Conservation (phyloP, 176 grass and related monocot species). For the Echinochloa phyllopogon region DNA sequence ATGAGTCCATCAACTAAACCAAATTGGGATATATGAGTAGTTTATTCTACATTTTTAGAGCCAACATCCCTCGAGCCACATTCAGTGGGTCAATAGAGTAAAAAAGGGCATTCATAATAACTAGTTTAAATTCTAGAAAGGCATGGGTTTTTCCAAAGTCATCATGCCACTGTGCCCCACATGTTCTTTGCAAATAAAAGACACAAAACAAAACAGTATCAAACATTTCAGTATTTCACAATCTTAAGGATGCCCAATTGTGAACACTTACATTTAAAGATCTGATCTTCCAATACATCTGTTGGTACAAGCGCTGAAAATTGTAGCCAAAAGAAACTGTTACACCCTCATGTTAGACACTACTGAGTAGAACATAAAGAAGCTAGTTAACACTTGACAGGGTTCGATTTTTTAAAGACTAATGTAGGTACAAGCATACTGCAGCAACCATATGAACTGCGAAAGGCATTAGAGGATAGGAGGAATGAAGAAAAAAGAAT, state of each 20-base stretch:
- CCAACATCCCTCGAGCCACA: background rate
- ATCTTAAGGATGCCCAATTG: slow-evolving; percentile 35
- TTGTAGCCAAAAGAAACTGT: slow-evolving; percentile 31
- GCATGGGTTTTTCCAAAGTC: background rate
- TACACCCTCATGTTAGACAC: slow-evolving; percentile 19
- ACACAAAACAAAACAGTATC: slow-evolving; percentile 9
- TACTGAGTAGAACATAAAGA: background rate
- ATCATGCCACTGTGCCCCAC: background rate
- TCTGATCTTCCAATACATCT: slow-evolving; percentile 90
- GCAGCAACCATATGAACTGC: background rate
- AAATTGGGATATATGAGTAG: background rate
- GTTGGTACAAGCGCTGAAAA: slow-evolving; percentile 86
- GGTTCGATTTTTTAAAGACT: background rate
- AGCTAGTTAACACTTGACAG: background rate
- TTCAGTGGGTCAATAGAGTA: background rate
- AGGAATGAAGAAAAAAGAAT: background rate
- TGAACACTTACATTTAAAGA: slow-evolving; percentile 73
- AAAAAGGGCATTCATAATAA: background rate
- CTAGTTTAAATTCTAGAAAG: background rate
- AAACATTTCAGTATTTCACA: slow-evolving; percentile 31
- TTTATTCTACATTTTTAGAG: background rate
- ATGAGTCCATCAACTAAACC: background rate
- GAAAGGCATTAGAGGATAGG: background rate
- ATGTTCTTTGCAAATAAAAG: background rate
- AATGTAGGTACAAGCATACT: slow-evolving; percentile 3